A percentile compares a stretch with the other conserved stretches of the same genome.
phyloP scores from a whole-genome alignment of 192 early-diverging fungal genomes.

The Linderina pennispora region DNA sequence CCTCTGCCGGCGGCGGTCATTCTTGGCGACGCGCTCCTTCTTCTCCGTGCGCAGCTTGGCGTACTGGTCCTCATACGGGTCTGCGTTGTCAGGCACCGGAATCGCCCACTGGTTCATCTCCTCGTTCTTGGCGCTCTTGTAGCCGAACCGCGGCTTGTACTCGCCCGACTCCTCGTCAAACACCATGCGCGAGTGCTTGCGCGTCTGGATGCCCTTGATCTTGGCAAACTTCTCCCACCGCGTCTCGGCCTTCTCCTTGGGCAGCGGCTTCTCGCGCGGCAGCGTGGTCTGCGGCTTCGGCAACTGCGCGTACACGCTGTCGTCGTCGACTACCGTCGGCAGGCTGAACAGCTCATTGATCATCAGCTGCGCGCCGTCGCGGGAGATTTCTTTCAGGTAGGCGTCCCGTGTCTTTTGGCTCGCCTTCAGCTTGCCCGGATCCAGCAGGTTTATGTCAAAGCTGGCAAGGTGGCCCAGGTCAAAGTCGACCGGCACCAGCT shows the following conservation, averaged over 20 bases:
- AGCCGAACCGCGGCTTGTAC: constrained; percentile 87
- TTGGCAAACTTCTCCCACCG: constrained; percentile 99
- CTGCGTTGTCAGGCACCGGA: constrained; percentile 76
- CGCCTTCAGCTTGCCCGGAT: constrained; percentile 43
- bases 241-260: constrained; percentile 83
- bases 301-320: constrained; percentile 74
- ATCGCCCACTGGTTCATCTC: constrained; percentile 86
- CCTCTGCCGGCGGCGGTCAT: constrained; percentile 76
- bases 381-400: constrained; percentile 62
- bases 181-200: constrained; percentile 74
- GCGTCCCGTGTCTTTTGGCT: constrained; percentile 31
- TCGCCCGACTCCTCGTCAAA: constrained; percentile 79
- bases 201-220: constrained; percentile 86
- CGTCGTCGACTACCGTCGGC: constrained; percentile 58
- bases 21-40: constrained; percentile 83
- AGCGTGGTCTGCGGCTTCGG: constrained; percentile 60
- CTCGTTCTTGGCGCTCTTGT: constrained; percentile 71
- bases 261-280: constrained; percentile 90
- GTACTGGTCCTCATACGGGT: constrained; percentile 88
- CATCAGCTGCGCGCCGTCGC: constrained; percentile 79
- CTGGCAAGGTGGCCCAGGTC: constrained; percentile 81
- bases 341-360: constrained; percentile 86
- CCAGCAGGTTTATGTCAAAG: constrained; percentile 78
- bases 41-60: constrained; percentile 72
- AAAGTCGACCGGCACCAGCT: constrained; percentile 74